phyloP scores from a whole-genome alignment of 208 protist genomes.

The Crithidia brevicula region DNA sequence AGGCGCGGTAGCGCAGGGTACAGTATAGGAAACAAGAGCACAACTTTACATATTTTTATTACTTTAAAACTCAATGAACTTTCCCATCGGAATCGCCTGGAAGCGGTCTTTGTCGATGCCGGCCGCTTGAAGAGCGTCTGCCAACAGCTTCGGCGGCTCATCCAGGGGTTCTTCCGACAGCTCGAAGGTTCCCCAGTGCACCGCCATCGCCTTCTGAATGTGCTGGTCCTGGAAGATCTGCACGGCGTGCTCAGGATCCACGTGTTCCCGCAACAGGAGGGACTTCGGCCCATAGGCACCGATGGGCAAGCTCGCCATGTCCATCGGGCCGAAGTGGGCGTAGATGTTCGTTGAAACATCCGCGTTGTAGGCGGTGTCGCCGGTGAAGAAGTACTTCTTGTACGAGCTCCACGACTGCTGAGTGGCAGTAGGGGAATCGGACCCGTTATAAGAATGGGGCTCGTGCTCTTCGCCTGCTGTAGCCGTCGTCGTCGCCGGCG shows the following conservation, averaged over 20 bases:
- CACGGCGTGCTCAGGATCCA: conserved; percentile 76
- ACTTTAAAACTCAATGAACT: conserved; percentile 37
- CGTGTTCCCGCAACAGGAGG: conserved; percentile 65
- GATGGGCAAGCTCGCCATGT: conserved; percentile 83
- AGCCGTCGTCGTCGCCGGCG: not conserved
- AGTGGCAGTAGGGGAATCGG: not conserved
- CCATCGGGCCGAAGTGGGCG: conserved; percentile 44
- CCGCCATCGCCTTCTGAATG: conserved; percentile 46
- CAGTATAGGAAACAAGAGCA: too few relatives aligned
- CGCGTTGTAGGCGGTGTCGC: conserved; percentile 58
- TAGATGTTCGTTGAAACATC: conserved; percentile 59
- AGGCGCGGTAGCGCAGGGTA: too few relatives aligned
- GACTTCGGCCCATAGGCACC: conserved; percentile 81
- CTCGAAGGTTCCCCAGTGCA: conserved; percentile 91
- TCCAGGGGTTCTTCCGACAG: conserved; percentile 76
- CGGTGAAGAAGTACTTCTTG: conserved; percentile 68
- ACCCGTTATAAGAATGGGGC: not conserved
- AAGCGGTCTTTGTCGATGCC: conserved; percentile 34
- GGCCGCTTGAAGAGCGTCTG: conserved; percentile 25
- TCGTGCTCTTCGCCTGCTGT: not conserved
- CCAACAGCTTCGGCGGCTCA: conserved; percentile 66
- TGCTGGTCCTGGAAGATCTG: conserved; percentile 70
- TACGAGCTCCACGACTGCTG: conserved; percentile 32
- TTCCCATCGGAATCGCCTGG: conserved; percentile 45
- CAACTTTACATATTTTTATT: not conserved